Conservation (phyloP, 352 stramenopile species). For the Peronospora farinosa region DNA sequence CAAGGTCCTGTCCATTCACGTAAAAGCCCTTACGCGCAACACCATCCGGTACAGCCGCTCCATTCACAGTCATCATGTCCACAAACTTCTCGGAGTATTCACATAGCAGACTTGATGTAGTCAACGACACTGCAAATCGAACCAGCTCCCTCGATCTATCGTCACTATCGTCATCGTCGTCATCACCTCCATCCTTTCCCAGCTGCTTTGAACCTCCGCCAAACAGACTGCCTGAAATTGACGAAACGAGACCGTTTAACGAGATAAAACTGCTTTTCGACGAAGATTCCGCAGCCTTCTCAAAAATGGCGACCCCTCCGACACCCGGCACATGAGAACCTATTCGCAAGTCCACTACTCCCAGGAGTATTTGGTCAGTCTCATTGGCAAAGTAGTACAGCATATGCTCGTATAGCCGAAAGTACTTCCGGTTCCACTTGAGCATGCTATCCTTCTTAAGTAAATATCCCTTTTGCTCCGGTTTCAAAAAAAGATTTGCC, state of each 20-base stretch:
- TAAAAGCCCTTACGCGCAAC: slow-evolving; percentile 66
- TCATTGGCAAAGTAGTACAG: slow-evolving; percentile 87
- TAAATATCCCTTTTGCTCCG: slow-evolving; percentile 73
- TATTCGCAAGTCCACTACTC: slow-evolving; percentile 72
- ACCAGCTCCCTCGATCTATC: slow-evolving; percentile 52
- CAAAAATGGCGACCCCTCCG: slow-evolving; percentile 78
- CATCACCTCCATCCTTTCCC: slow-evolving; percentile 33
- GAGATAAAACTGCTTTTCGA: slow-evolving; percentile 65
- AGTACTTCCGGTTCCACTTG: slow-evolving; percentile 88
- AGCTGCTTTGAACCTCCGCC: slow-evolving; percentile 48
- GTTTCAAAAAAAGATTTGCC: slow-evolving; percentile 71
- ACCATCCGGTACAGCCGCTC: slow-evolving; percentile 21
- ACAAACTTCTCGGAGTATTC: slow-evolving; percentile 64
- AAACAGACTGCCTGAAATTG: slow-evolving; percentile 75
- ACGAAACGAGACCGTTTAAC: slow-evolving; percentile 73
- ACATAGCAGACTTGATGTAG: slow-evolving; percentile 52
- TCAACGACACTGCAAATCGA: slow-evolving; percentile 64
- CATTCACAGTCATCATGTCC: slow-evolving; percentile 31
- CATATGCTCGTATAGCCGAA: slow-evolving; percentile 83
- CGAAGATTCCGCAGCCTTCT: slow-evolving; percentile 55
- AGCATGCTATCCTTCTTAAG: slow-evolving; percentile 86
- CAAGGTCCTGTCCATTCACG: slow-evolving; percentile 62
- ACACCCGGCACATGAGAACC: slow-evolving; percentile 62
- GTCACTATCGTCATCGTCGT: slow-evolving; percentile 50
- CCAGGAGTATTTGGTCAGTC: slow-evolving; percentile 74